These are phyloP conservation scores for Xylaria sp. DNA, from an alignment of 2,329 filamentous ascomycete genomes.

Conservation along the genomic window DNA sequence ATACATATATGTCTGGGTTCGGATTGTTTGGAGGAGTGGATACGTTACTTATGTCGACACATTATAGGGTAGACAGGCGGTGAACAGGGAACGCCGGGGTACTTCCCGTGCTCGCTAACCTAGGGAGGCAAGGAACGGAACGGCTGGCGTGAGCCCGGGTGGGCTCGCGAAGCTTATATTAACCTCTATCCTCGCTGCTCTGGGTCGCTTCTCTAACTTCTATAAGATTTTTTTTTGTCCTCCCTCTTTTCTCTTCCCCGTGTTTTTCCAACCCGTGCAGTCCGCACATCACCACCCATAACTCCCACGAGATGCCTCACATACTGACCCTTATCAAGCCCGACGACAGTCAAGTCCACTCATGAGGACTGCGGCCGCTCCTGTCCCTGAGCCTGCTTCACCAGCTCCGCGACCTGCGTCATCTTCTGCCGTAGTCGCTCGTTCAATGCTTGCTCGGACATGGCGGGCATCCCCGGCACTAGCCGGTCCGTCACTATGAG, in stretches of 20 bases:
- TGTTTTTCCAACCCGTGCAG: too few relatives aligned
- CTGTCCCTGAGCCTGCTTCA: constrained; percentile 12
- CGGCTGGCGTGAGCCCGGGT: background rate
- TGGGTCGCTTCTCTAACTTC: too few relatives aligned
- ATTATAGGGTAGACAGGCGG: too few relatives aligned
- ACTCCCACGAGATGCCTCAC: too few relatives aligned
- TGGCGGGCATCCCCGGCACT: constrained; percentile 15
- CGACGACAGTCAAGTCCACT: background rate
- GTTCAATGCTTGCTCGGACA: constrained; percentile 15
- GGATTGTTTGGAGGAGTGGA: too few relatives aligned
- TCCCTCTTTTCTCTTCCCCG: constrained; percentile 1
- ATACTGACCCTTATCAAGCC: background rate
- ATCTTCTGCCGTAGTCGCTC: constrained; percentile 16
- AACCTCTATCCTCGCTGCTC: constrained; percentile 1
- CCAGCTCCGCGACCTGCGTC: constrained; percentile 22
- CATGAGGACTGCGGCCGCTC: too few relatives aligned
- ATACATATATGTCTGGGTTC: too few relatives aligned
- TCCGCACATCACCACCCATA: too few relatives aligned
- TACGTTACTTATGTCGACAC: too few relatives aligned
- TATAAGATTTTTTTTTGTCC: background rate
- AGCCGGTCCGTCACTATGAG: constrained; percentile 31
- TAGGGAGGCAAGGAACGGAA: too few relatives aligned
- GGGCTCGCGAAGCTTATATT: constrained; percentile 14
- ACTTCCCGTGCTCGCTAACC: too few relatives aligned
- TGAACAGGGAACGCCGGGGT: background rate